A percentile compares a stretch with the other conserved stretches of the same genome.
Conservation (phyloP, 1,284 basidiomycete genomes). For the Ceratobasidium sp. region DNA sequence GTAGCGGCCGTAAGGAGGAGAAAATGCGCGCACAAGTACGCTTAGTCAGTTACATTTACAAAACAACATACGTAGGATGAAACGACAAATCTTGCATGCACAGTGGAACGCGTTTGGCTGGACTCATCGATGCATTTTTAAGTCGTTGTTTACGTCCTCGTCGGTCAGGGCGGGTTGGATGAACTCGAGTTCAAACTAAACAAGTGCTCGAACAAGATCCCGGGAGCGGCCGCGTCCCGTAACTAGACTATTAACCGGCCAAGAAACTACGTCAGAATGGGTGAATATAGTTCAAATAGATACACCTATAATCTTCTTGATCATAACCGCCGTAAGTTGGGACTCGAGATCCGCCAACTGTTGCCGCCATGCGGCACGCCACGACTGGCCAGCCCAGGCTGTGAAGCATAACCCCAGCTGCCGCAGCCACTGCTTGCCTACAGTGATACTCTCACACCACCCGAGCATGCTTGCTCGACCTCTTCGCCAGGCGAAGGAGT, state of each 20-base stretch:
- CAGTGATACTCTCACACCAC: not conserved
- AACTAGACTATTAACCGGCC: not conserved
- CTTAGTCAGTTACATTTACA: not conserved
- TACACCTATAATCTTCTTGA: not conserved
- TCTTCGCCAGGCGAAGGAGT: not conserved
- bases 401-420: too few species aligned
- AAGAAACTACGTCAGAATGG: not conserved
- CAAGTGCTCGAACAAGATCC: not conserved
- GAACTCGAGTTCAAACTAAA: not conserved
- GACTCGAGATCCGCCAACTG: not conserved
- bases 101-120: conserved; percentile 9
- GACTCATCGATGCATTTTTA: not conserved
- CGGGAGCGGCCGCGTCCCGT: not conserved
- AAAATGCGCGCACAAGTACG: too few species aligned
- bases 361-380: not conserved
- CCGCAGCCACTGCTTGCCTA: not conserved
- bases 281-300: too few species aligned
- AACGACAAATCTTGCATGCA: not conserved
- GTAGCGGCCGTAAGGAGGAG: not conserved
- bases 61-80: not conserved
- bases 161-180: not conserved
- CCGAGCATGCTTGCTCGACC: not conserved
- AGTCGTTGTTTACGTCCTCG: conserved; percentile 2
- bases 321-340: not conserved
- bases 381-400: not conserved